Base-by-base conservation (phyloP, 352 stramenopile genomes). In the Phytopythium sindhum region DNA sequence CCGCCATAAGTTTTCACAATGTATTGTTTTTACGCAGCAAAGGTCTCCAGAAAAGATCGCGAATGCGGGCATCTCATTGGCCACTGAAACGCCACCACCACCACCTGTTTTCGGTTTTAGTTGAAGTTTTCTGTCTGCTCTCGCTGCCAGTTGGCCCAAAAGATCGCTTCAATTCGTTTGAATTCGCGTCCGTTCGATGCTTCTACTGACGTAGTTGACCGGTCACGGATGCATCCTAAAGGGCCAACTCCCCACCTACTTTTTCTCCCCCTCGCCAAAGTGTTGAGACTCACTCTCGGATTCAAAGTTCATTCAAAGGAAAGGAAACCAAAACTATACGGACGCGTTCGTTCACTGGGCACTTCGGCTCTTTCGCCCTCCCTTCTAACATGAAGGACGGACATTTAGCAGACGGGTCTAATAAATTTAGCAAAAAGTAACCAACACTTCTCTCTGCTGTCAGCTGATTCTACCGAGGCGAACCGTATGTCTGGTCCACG, bases 101-200 rank as follows among this genome's bases (percentile, higher is more conserved):
- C 23, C 47, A 29, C 1, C 24, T 53, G 47, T 33, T 55, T 33
- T 4, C 7, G 10, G 12, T 2, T 21, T 37, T 33, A n/a, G 48
- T 55, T 55, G 48, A 55, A 55, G 48, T 37, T 55, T n/a, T 6
- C 24, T 55, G 48, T 37, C 48, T 17, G 14, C 17, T 55, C 48
- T 6, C 48, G 26, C 15, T 4, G 4, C 44, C 44, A 51, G 44
- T n/a, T 28, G 44, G n/a, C 29, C n/a, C 8, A 51, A 51, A 28
- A 28, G 44, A 29, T 51, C 44, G 44, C 9, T 51, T 51, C 44
- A 19, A 29, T 9, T 6, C 19, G n/a, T 29, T 51, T 6, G 1
- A 31, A 17, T 15, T 37, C 48, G 48, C 48, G 26, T 17, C 26
- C 5, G 3, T 33, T 53, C 24, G 24, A 11, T 4, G 47, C 4